Evolutionary conservation across 2,329 filamentous ascomycete species (phyloP).

Genomic region (Ascochyta viciae-villosae): DNA sequence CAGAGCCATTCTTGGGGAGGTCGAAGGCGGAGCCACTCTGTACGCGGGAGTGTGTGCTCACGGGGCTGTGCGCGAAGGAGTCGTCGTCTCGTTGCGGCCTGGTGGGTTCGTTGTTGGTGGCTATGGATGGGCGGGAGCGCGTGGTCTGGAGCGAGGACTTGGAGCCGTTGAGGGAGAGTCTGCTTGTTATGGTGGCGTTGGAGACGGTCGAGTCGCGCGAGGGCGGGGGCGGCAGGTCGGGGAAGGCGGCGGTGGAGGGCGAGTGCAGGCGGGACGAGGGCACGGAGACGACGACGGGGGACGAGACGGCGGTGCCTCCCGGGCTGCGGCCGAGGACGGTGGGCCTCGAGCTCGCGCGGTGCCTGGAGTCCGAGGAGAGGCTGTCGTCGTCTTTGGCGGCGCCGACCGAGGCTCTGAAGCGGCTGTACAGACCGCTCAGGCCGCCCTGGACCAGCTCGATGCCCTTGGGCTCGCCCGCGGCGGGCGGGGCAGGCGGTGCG

Average conservation of each 20-base stretch:
- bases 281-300: conserved; percentile 45
- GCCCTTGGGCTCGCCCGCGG: conserved; percentile 70
- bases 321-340: conserved; percentile 28
- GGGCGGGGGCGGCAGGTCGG: conserved; percentile 41
- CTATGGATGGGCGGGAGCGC: conserved; percentile 40
- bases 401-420: conserved; percentile 82
- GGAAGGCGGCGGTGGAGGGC: conserved; percentile 46
- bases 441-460: conserved; percentile 83
- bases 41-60: conserved; percentile 32
- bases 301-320: conserved; percentile 41
- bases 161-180: conserved; percentile 42
- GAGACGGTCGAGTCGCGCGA: conserved; percentile 46
- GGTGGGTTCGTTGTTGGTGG: conserved; percentile 29
- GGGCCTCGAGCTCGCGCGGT: conserved; percentile 22
- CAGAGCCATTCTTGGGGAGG: conserved; percentile 24
- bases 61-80: conserved; percentile 33
- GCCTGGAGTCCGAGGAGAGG: conserved; percentile 24
- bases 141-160: conserved; percentile 37
- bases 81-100: conserved; percentile 34
- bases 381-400: conserved; percentile 63
- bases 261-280: conserved; percentile 49
- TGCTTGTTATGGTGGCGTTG: conserved; percentile 36
- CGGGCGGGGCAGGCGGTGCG: conserved; percentile 67
- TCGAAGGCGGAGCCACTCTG: conserved; percentile 30
- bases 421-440: conserved; percentile 86